These are phyloP conservation scores for Auricularia sp. DNA, from an alignment of 768 basidiomycete genomes.

Conservation along the genomic window DNA sequence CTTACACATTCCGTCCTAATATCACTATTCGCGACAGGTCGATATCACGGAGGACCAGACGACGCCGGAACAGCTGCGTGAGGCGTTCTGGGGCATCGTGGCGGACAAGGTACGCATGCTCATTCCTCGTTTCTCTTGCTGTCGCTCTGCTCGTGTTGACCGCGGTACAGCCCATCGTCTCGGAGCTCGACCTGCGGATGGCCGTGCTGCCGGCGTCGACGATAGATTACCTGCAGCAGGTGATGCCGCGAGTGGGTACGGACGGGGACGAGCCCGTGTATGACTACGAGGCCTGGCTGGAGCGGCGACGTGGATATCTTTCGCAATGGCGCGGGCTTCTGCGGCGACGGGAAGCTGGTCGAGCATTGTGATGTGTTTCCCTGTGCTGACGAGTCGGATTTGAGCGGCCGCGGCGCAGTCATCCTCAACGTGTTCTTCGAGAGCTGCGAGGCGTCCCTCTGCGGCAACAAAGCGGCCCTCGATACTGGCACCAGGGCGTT, in stretches of 20 bases:
- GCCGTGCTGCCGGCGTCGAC: constrained; percentile 68
- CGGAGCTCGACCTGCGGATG: constrained; percentile 82
- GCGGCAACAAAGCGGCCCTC: no score
- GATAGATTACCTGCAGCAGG: constrained; percentile 73
- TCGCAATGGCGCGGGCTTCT: no score
- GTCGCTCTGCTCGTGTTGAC: not conserved
- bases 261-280: constrained; percentile 47
- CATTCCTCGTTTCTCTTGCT: not conserved
- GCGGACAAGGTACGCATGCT: constrained; percentile 61
- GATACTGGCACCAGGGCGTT: no score
- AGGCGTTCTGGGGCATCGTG: constrained; percentile 88
- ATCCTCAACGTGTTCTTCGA: no score
- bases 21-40: constrained; percentile 41
- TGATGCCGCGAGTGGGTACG: constrained; percentile 46
- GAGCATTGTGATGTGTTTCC: no score
- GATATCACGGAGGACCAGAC: constrained; percentile 95
- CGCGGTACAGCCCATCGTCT: constrained; percentile 67
- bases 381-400: no score
- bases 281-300: constrained; percentile 76
- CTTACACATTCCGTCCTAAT: constrained; percentile 3
- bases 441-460: no score
- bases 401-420: no score
- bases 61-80: constrained; percentile 81
- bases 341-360: no score
- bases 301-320: constrained; percentile 13